phyloP scores from a whole-genome alignment of 768 basidiomycete species.

The Cystobasidiopsis lactophilus region DNA sequence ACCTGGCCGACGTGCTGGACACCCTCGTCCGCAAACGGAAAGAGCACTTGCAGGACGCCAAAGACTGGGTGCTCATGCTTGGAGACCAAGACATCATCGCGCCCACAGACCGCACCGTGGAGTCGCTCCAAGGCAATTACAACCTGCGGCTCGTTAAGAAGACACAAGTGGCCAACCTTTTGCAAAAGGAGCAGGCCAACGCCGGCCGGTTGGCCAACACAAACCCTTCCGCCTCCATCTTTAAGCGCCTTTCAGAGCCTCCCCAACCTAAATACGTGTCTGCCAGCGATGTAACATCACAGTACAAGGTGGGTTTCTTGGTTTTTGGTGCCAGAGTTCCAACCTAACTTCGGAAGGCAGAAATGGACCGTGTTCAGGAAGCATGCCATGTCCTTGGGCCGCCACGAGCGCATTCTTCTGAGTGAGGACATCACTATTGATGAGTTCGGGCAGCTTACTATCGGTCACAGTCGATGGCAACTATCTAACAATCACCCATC shows the following conservation, averaged over 20 bases:
- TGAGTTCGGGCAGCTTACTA: slow-evolving; percentile 23
- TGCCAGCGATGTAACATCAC: slow-evolving; percentile 54
- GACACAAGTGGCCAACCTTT: slow-evolving; percentile 49
- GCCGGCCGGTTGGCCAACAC: slow-evolving; percentile 43
- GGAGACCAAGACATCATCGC: slow-evolving; percentile 49
- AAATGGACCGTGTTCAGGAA: slow-evolving; percentile 84
- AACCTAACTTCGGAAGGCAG: slow-evolving; percentile 25
- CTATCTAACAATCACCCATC: slow-evolving; percentile 28
- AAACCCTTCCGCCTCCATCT: slow-evolving; percentile 84
- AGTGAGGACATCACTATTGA: slow-evolving; percentile 78
- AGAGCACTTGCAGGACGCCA: slow-evolving; percentile 28
- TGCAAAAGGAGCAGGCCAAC: slow-evolving; percentile 32
- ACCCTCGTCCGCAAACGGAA: slow-evolving; percentile 34
- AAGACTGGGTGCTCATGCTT: slow-evolving; percentile 47
- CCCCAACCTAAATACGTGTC: slow-evolving; percentile 34
- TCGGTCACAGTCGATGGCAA: slow-evolving; percentile 51
- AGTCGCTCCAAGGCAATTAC: slow-evolving; percentile 66
- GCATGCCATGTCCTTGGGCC: slow-evolving; percentile 74
- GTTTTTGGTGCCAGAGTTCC: background rate
- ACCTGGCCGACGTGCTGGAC: slow-evolving; percentile 88
- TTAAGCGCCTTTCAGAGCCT: slow-evolving; percentile 65
- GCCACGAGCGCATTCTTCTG: slow-evolving; percentile 73
- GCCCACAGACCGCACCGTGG: slow-evolving; percentile 88
- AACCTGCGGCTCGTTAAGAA: slow-evolving; percentile 62
- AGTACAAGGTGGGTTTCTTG: slow-evolving; percentile 54